Conservation (phyloP, 768 basidiomycete species). For the Porphyrellus cyaneotinctus region DNA sequence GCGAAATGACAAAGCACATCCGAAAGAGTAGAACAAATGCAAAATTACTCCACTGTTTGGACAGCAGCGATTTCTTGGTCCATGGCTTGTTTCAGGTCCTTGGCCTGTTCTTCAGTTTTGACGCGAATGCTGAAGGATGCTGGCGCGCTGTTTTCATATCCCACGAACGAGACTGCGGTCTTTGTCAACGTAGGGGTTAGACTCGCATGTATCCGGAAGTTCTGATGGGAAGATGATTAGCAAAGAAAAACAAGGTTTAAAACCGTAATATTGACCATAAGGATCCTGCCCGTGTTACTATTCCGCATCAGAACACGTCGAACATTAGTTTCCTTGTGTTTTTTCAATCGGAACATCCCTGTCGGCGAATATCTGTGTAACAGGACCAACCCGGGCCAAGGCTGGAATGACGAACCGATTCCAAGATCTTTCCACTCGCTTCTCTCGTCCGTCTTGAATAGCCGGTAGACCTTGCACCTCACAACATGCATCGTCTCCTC, state of each 20-base stretch:
- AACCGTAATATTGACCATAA: slow-evolving; percentile 50
- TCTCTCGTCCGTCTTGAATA: slow-evolving; percentile 48
- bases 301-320: slow-evolving; percentile 69
- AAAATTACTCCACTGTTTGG: slow-evolving; percentile 19
- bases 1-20: slow-evolving; percentile 1
- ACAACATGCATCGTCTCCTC: slow-evolving; percentile 63
- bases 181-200: slow-evolving; percentile 52
- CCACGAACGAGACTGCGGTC: slow-evolving; percentile 60
- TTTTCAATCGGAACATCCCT: slow-evolving; percentile 73
- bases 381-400: not conserved
- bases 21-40: not conserved
- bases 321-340: slow-evolving; percentile 56
- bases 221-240: slow-evolving; percentile 41
- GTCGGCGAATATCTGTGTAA: not conserved
- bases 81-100: slow-evolving; percentile 52
- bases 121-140: slow-evolving; percentile 61
- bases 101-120: slow-evolving; percentile 55
- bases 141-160: slow-evolving; percentile 56
- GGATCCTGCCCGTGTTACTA: slow-evolving; percentile 69
- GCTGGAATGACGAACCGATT: slow-evolving; percentile 45
- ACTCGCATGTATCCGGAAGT: slow-evolving; percentile 63
- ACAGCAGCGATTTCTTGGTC: slow-evolving; percentile 59
- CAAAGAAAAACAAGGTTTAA: not conserved
- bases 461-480: slow-evolving; percentile 58
- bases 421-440: slow-evolving; percentile 65